phyloP scores from a whole-genome alignment of 768 basidiomycete species.

The Amanita molliuscula region DNA sequence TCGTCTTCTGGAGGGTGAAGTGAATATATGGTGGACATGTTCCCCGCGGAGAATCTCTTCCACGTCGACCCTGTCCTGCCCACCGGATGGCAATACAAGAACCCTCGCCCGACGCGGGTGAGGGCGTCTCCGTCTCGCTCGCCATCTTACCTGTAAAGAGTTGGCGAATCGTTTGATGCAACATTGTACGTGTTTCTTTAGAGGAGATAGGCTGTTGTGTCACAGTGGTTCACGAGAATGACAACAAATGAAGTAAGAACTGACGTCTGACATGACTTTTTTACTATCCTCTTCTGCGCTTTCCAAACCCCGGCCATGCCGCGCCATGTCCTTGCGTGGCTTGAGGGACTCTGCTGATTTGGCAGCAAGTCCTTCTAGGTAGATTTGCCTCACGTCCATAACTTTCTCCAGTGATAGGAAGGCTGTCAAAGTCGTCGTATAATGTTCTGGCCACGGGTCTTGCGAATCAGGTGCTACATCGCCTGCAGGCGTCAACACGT shows the following conservation, averaged over 20 bases:
- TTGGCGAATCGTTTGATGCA: conserved; percentile 75
- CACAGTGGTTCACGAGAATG: conserved; percentile 8
- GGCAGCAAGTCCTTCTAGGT: conserved; percentile 72
- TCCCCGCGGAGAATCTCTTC: conserved; percentile 41
- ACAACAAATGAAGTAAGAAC: conserved; percentile 20
- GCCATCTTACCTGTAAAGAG: conserved; percentile 80
- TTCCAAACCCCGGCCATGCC: conserved; percentile 21
- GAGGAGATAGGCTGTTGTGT: conserved; percentile 63
- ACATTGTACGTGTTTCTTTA: conserved; percentile 69
- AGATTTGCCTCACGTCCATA: conserved; percentile 57
- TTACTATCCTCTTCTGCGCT: conserved; percentile 54
- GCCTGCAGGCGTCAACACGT: conserved; percentile 11
- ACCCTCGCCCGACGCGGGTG: conserved; percentile 44
- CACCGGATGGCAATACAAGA: conserved; percentile 74
- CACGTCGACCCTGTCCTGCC: conserved; percentile 42
- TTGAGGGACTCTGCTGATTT: conserved; percentile 49
- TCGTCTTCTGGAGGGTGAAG: conserved; percentile 94
- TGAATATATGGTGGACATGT: conserved; percentile 84
- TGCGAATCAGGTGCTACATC: conserved; percentile 6
- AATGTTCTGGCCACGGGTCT: conserved; percentile 59
- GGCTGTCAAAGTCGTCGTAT: conserved; percentile 41
- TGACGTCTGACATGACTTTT: conserved; percentile 74
- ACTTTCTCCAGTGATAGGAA: conserved; percentile 59
- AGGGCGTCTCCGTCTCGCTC: conserved; percentile 59
- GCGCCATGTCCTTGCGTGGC: conserved; percentile 35